Conservation (phyloP, 2,329 filamentous ascomycete species). For the Aspergillus brasiliensis region DNA sequence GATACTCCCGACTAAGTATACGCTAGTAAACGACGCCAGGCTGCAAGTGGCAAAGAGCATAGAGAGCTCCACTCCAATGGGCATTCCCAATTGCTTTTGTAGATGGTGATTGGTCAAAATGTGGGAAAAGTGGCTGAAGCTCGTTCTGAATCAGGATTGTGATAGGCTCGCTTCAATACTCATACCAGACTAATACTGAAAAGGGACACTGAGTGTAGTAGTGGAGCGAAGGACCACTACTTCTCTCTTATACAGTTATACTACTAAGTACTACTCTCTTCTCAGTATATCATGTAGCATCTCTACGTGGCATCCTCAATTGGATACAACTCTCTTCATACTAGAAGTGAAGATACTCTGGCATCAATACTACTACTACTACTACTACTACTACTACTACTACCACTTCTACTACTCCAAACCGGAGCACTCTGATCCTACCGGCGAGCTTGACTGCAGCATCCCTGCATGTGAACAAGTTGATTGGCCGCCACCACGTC, state of each 20-base stretch:
- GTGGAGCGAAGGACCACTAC: no score
- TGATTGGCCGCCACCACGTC: slow-evolving; percentile 28
- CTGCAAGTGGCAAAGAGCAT: background rate
- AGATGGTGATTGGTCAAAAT: background rate
- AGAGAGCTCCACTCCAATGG: background rate
- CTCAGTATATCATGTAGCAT: no score
- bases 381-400: background rate
- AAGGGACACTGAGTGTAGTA: no score
- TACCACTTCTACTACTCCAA: background rate
- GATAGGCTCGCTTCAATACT: background rate
- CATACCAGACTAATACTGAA: no score
- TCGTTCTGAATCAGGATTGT: background rate
- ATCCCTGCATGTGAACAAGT: background rate
- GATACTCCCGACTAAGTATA: background rate
- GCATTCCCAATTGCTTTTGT: background rate
- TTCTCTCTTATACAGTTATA: no score
- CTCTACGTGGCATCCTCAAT: no score
- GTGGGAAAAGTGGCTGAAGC: background rate
- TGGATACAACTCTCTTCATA: no score
- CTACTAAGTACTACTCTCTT: no score
- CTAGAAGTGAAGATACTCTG: no score
- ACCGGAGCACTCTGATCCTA: slow-evolving; percentile 10
- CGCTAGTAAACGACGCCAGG: background rate
- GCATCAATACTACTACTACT: background rate
- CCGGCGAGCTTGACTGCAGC: background rate